Evolutionary conservation across 108 stramenopile species (phyloP), one percentile per base, ranked within the genome.

Genomic region (Parietichytrium sp.): DNA sequence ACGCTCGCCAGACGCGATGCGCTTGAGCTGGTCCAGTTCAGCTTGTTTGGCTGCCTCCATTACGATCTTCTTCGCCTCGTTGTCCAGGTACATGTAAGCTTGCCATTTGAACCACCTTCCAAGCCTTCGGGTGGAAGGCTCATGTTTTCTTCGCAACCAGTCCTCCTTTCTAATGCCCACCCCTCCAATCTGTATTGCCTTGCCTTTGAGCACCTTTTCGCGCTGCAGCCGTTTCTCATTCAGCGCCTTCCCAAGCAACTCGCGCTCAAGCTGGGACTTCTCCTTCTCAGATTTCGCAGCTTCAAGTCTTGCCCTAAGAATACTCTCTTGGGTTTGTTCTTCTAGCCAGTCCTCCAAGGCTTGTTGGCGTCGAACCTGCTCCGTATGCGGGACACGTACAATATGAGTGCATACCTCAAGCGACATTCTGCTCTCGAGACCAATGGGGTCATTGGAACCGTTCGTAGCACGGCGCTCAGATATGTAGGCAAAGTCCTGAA

Each of bases 1-100:
- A 0, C 61, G 33, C 61, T 72, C 45, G 6, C 61, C 61, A n/a
- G 61, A 33, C 36, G 61, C 61, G 33, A 72, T 72, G 38, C 61
- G 61, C 10, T 33, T 42, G 33, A 72, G 61, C 42, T 72, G 61
- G 33, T 72, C 61, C 10, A 72, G 61, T 20, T 72, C 61, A 12
- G 45, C 61, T 25, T 72, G 61, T 20, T 72, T 33, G n/a, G 61
- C 61, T 6, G 61, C 61, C 23, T 42, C 38, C 7, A 33, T 33
- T 33, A 72, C 61, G 61, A 72, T 72, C 61, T 72, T 42, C 42
- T 72, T 72, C 23, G 61, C 61, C 2, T 72, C 16, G 33, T 3
- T 16, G 20, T 72, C 61, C 29, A 72, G 42, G 33, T 72, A 72
- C 10, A 72, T 33, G 61, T 25, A 72, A 45, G 61, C 61, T 25